These are phyloP conservation scores for Rehmannia glutinosa DNA, from an alignment of 257 asterid species.

Conservation along the genomic window DNA sequence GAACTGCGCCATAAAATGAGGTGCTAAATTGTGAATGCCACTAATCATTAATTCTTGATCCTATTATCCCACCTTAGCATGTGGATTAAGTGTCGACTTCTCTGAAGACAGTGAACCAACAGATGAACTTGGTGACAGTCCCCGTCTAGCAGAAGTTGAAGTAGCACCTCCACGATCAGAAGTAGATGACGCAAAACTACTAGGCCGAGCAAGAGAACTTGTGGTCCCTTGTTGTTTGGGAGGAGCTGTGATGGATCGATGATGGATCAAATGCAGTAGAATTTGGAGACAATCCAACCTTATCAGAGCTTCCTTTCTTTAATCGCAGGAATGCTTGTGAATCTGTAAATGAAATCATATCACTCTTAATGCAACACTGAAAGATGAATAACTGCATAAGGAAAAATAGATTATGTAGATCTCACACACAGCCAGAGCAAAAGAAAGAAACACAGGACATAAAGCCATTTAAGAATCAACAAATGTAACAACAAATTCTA, in stretches of 20 bases:
- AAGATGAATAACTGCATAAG: neutral
- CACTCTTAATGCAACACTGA: neutral
- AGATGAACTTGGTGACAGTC: constrained; percentile 81
- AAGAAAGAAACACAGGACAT: neutral
- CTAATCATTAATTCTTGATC: no score
- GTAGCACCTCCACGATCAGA: constrained; percentile 67
- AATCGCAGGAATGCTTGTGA: constrained; percentile 25
- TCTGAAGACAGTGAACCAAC: constrained; percentile 83
- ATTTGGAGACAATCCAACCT: constrained; percentile 49
- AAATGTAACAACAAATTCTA: no score
- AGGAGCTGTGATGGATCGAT: constrained; percentile 34
- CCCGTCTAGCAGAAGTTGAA: constrained; percentile 65
- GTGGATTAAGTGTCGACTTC: constrained; percentile 81
- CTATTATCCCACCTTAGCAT: constrained; percentile 68
- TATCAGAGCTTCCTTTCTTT: constrained; percentile 45
- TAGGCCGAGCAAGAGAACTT: constrained; percentile 39
- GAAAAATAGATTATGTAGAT: constrained; percentile 8
- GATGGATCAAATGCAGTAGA: constrained; percentile 57
- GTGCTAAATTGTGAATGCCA: no score
- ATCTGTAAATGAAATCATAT: constrained; percentile 34
- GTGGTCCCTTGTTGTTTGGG: constrained; percentile 43
- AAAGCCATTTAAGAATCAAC: no score
- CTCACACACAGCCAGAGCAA: no score
- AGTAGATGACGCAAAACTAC: constrained; percentile 67
- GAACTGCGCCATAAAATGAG: no score